A percentile compares a stretch with the other conserved stretches of the same genome.
Conservation (phyloP, 1,139 yeast species). For the Suhomyces wounanorum region DNA sequence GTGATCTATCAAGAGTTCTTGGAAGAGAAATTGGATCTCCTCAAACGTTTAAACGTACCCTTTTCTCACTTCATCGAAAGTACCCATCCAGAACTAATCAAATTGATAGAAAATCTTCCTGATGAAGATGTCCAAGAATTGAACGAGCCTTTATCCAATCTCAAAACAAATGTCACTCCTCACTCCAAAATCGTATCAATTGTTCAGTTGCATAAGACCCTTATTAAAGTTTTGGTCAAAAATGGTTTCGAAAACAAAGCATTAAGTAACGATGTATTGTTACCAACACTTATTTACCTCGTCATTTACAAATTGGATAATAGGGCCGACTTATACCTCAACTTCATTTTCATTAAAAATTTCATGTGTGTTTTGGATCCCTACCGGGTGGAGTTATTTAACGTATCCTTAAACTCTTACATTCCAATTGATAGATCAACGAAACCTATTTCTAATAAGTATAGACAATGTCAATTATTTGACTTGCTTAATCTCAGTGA, state of each 20-base stretch:
- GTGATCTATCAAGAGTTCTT: conserved; percentile 39
- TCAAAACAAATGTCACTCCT: conserved; percentile 33
- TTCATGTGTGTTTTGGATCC: conserved; percentile 41
- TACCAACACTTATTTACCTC: conserved; percentile 43
- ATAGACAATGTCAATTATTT: conserved; percentile 23
- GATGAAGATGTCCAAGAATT: conserved; percentile 13
- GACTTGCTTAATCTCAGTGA: conserved; percentile 38
- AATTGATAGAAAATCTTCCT: conserved; percentile 22
- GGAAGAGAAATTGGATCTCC: conserved; percentile 34
- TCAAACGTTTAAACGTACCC: conserved; percentile 30
- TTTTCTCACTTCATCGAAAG: conserved; percentile 34
- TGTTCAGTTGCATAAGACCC: conserved; percentile 35
- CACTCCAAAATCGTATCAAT: conserved; percentile 33
- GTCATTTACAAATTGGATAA: conserved; percentile 28
- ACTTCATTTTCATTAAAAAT: conserved; percentile 40
- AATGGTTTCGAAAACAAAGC: conserved; percentile 21
- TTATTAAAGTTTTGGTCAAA: conserved; percentile 26
- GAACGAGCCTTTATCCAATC: conserved; percentile 17
- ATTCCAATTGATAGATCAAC: conserved; percentile 24
- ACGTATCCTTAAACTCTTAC: conserved; percentile 20
- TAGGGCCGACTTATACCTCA: conserved; percentile 34
- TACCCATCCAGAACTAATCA: conserved; percentile 17
- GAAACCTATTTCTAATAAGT: conserved; percentile 18
- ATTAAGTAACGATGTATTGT: conserved; percentile 42
- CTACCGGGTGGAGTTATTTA: conserved; percentile 26